Evolutionary conservation across 768 basidiomycete genomes (phyloP).

Genomic region (Kwoniella dejecticola): DNA sequence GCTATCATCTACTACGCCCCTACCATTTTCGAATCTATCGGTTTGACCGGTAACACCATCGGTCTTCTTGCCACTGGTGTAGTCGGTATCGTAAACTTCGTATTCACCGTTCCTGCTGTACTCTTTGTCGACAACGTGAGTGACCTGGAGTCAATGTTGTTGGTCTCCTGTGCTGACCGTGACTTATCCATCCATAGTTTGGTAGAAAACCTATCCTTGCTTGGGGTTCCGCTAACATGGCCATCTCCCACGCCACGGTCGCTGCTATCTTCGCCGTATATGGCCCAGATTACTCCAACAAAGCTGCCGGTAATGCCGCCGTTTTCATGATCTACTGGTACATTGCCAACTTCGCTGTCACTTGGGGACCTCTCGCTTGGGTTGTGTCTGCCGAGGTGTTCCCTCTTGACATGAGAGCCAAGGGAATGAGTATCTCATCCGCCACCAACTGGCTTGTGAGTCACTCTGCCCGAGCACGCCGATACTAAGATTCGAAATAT

Average conservation of each 20-base stretch:
- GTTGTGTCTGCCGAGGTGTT: conserved; percentile 70
- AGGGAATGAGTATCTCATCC: conserved; percentile 73
- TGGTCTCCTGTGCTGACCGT: too few relatives aligned
- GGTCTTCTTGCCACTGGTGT: conserved; percentile 69
- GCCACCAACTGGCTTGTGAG: conserved; percentile 66
- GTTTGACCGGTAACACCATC: conserved; percentile 65
- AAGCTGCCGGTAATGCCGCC: conserved; percentile 68
- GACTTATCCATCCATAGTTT: too few relatives aligned
- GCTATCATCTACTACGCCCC: conserved; percentile 72
- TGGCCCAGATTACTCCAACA: conserved; percentile 61
- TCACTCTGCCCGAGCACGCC: neutral
- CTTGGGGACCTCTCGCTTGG: conserved; percentile 67
- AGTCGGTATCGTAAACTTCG: conserved; percentile 73
- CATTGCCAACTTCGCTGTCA: conserved; percentile 73
- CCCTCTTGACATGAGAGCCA: conserved; percentile 65
- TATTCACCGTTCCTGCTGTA: conserved; percentile 78
- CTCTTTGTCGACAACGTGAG: conserved; percentile 70
- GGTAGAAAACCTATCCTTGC: conserved; percentile 69
- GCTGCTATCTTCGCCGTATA: conserved; percentile 62
- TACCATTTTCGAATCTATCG: conserved; percentile 66
- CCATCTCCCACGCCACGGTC: conserved; percentile 67
- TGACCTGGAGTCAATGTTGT: too few relatives aligned
- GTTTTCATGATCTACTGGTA: conserved; percentile 67
- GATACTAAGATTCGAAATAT: conserved; percentile 9
- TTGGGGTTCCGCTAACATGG: conserved; percentile 29